Evolutionary conservation across 306 rosid species (phyloP), one percentile per base, ranked within the genome.

Genomic region (Datisca glomerata): DNA sequence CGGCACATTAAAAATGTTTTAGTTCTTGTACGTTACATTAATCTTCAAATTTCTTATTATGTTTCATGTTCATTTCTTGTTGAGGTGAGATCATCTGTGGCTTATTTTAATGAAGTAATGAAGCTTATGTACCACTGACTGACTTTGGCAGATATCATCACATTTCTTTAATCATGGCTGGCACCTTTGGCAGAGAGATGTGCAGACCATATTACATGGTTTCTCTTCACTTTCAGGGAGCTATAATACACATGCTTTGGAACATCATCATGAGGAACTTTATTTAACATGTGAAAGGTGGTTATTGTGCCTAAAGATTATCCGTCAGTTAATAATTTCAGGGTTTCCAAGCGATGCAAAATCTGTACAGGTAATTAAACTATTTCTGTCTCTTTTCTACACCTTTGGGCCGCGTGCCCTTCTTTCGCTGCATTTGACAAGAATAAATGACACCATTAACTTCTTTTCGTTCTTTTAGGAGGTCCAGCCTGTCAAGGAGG

Each of bases 321-420:
- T 87, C 49, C 82, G 93, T 8, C 93, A 83, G 53, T 64, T 87
- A 44, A 54, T 87, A 39, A 56, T 82, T 55, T 87, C 89, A 13
- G 97, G 97, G 50, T 87, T 69, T 72, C 81, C 86, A 58, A 83
- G 97, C 28, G 97, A 87, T 76, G 78, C 93, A 45, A 79, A 71
- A 63, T 74, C 82, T 63, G 66, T 83, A 49, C 94, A 74, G 94
- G 97, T 83, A 67, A 55, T 56, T 19, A 51, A 31, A 31, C 36
- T 14, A 31, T 12, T 19, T 44, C 20, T 11, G 4, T 2, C 60
- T 48, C 49, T 45, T 43, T 52, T 41, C n/a, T 47, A 18, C 45
- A 32, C 57, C 28, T 38, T 25, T 8, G 32, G 35, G n/a, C n/a
- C n/a, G n/a, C n/a, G n/a, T n/a, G n/a, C 18, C 43, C 51, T 45